Percentiles rank a stretch among this genome's conserved stretches.
phyloP scores from a whole-genome alignment of 1,284 basidiomycete species.

The Trametes versicolor region DNA sequence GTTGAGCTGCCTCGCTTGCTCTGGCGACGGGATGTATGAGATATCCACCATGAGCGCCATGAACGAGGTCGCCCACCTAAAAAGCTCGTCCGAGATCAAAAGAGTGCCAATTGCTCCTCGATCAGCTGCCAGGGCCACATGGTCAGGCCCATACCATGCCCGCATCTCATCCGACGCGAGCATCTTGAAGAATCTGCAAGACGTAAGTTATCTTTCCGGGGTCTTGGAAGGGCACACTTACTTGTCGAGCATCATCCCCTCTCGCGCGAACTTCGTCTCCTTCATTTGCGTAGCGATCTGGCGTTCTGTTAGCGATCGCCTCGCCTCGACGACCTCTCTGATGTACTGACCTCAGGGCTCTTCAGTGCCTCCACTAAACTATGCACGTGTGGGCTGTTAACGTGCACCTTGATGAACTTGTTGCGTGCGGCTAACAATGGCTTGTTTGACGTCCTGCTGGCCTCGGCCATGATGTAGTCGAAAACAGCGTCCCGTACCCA shows the following conservation, averaged over 20 bases:
- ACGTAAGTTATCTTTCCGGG: neutral
- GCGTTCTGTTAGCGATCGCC: neutral
- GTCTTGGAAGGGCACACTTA: conserved; percentile 42
- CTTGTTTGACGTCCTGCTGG: conserved; percentile 87
- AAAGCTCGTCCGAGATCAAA: conserved; percentile 95
- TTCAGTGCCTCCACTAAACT: conserved; percentile 94
- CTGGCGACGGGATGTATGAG: conserved; percentile 41
- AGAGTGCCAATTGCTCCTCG: conserved; percentile 95
- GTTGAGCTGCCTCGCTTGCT: conserved; percentile 76
- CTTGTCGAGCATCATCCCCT: conserved; percentile 93
- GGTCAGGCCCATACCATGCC: conserved; percentile 98
- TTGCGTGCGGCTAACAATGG: conserved; percentile 75
- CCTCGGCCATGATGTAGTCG: conserved; percentile 88
- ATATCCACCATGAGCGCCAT: too few species aligned
- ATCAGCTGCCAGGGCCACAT: conserved; percentile 91
- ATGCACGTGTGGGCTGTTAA: conserved; percentile 95
- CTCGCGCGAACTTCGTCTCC: conserved; percentile 97
- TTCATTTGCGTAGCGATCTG: conserved; percentile 83
- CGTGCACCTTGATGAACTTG: conserved; percentile 93
- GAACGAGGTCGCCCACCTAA: conserved; percentile 62
- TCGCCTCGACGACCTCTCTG: conserved; percentile 1
- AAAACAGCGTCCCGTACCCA: conserved; percentile 94
- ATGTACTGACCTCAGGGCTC: conserved; percentile 82
- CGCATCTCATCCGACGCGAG: conserved; percentile 93
- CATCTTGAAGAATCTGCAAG: conserved; percentile 93